Evolutionary conservation across 352 stramenopile genomes (phyloP).

Genomic region (Phytophthora ramorum): DNA sequence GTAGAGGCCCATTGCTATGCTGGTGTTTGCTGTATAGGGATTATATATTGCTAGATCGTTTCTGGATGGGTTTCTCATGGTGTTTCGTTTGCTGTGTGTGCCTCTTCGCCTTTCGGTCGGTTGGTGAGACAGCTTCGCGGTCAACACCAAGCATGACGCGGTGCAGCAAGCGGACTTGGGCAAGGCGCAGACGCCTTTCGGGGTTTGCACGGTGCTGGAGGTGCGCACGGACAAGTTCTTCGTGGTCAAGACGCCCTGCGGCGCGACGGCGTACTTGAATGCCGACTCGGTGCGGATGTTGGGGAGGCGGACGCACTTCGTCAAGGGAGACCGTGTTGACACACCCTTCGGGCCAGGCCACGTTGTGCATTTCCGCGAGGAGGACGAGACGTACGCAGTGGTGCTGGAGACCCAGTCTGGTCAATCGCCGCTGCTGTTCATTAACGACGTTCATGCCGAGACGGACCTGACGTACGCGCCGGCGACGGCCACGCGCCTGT

Average conservation of each 20-base stretch:
- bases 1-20: constrained; percentile 34
- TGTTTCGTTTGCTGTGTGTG: constrained; percentile 30
- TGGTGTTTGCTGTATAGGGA: constrained; percentile 26
- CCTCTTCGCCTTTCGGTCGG: constrained; percentile 12
- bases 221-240: constrained; percentile 63
- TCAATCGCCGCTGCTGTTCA: constrained; percentile 50
- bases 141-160: constrained; percentile 33
- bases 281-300: constrained; percentile 56
- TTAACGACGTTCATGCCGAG: constrained; percentile 54
- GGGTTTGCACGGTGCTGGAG: constrained; percentile 53
- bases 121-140: constrained; percentile 30
- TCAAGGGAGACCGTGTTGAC: constrained; percentile 54
- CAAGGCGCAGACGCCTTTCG: constrained; percentile 60
- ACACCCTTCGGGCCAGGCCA: constrained; percentile 61
- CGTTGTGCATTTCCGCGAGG: constrained; percentile 55
- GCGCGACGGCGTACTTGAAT: constrained; percentile 59
- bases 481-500: constrained; percentile 50
- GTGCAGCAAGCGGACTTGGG: constrained; percentile 35
- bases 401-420: constrained; percentile 46
- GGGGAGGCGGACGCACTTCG: constrained; percentile 60
- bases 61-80: constrained; percentile 30
- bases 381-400: constrained; percentile 66
- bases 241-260: constrained; percentile 56
- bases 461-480: constrained; percentile 45
- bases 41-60: constrained; percentile 38